These are phyloP conservation scores for Leishmania aethiopica DNA, from an alignment of 208 protist species.

Conservation along the genomic window DNA sequence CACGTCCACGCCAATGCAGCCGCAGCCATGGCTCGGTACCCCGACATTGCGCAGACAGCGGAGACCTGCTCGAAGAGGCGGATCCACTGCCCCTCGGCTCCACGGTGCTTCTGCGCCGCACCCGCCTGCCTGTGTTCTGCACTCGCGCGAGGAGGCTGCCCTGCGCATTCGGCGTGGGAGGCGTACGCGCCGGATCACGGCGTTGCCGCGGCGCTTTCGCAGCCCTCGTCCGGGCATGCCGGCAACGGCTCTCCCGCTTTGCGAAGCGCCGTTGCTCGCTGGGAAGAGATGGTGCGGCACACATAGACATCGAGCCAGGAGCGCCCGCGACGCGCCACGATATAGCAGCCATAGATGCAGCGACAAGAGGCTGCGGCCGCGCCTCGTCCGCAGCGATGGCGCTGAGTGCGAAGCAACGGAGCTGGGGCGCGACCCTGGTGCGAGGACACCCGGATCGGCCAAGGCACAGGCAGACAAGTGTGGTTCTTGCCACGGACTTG, in stretches of 20 bases:
- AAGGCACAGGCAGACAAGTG: not conserved
- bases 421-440: not conserved
- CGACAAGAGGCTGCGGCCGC: not conserved
- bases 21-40: not conserved
- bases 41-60: not conserved
- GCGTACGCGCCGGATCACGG: not conserved
- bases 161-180: not conserved
- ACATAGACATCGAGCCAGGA: not conserved
- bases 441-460: not conserved
- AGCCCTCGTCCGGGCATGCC: not conserved
- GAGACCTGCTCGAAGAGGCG: not conserved
- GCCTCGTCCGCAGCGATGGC: not conserved
- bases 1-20: not conserved
- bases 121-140: not conserved
- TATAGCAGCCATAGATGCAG: not conserved
- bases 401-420: not conserved
- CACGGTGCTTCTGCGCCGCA: not conserved
- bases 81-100: not conserved
- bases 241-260: not conserved
- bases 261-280: not conserved
- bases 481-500: not conserved
- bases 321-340: not conserved
- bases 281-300: not conserved
- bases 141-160: not conserved
- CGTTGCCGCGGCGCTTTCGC: not conserved